Conservation (phyloP, 257 asterid species). For the Solanum okadae region DNA sequence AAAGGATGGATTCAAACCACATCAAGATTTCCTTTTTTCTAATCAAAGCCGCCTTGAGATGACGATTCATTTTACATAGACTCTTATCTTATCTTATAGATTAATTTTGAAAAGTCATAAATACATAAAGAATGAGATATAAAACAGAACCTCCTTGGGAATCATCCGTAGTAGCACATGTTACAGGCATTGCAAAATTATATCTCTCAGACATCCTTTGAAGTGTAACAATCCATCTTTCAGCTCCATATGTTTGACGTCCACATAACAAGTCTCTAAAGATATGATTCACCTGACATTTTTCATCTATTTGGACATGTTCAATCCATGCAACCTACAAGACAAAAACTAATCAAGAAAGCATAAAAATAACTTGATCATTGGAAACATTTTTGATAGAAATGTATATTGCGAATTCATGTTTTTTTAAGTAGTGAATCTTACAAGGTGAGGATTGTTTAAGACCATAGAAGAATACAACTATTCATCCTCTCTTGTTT, state of each 20-base stretch:
- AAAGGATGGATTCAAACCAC: not conserved
- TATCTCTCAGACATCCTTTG: conserved; percentile 55
- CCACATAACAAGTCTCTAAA: conserved; percentile 43
- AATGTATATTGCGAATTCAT: not conserved
- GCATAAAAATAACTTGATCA: not conserved
- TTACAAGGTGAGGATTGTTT: not conserved
- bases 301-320: conserved; percentile 69
- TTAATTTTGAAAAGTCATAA: not conserved
- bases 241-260: conserved; percentile 59
- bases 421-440: not conserved
- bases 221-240: conserved; percentile 49
- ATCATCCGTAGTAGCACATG: conserved; percentile 10
- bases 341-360: not conserved
- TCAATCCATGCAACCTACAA: conserved; percentile 71
- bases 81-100: not conserved
- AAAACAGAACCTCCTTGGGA: conserved; percentile 40
- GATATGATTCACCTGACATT: conserved; percentile 33
- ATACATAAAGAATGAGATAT: not conserved
- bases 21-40: not conserved
- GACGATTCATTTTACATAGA: not conserved
- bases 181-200: conserved; percentile 28
- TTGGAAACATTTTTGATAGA: not conserved
- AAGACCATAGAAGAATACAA: not conserved
- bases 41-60: not conserved
- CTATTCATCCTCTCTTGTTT: too few species aligned